Evolutionary conservation across 2,329 filamentous ascomycete species (phyloP).

Genomic region (Neopestalotiopsis clavispora): DNA sequence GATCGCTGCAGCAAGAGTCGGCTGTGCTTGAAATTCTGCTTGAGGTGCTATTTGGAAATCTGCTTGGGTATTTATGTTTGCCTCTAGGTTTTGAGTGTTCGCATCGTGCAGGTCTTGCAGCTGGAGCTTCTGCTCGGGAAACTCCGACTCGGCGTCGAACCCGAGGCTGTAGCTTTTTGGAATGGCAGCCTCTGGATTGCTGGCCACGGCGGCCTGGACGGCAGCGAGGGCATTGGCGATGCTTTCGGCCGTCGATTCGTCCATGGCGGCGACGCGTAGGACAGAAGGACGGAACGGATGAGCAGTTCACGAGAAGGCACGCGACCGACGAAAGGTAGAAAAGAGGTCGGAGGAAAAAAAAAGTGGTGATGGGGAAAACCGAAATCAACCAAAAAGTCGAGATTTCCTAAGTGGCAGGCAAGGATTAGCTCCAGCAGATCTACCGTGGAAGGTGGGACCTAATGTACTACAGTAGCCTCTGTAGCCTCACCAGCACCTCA

Average conservation of each 20-base stretch:
- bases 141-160: background rate
- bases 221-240: conserved; percentile 21
- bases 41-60: background rate
- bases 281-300: background rate
- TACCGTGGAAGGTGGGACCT: background rate
- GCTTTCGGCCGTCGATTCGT: conserved; percentile 17
- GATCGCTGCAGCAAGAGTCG: background rate
- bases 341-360: background rate
- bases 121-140: background rate
- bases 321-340: background rate
- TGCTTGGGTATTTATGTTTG: background rate
- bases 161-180: conserved; percentile 13
- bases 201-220: conserved; percentile 19
- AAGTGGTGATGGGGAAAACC: background rate
- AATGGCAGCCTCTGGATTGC: conserved; percentile 19
- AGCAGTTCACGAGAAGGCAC: background rate
- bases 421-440: conserved; percentile 13
- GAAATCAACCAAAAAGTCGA: background rate
- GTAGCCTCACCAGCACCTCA: background rate
- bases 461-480: background rate
- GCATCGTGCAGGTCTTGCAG: background rate
- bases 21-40: background rate
- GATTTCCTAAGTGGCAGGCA: conserved; percentile 6
- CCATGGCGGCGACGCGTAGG: conserved; percentile 9
- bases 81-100: background rate